phyloP scores from a whole-genome alignment of 352 stramenopile genomes.

The Plasmopara halstedii region DNA sequence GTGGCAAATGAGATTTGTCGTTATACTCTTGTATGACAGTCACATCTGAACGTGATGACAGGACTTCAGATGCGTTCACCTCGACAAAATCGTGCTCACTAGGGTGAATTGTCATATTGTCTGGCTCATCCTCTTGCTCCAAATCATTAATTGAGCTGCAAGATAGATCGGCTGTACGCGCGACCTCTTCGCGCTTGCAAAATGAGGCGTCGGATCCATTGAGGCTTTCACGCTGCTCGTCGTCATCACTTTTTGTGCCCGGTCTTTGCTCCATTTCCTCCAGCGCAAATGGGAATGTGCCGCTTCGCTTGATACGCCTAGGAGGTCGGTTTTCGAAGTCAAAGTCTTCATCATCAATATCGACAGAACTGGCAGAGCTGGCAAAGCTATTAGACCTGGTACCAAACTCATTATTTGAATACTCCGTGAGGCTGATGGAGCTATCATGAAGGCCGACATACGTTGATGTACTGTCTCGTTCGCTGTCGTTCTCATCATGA shows the following conservation, averaged over 20 bases:
- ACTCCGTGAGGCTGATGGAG: slow-evolving; percentile 18
- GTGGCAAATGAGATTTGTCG: background rate
- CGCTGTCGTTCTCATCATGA: slow-evolving; percentile 31
- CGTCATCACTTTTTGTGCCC: slow-evolving; percentile 12
- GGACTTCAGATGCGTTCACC: slow-evolving; percentile 1
- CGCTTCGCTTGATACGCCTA: slow-evolving; percentile 41
- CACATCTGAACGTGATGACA: slow-evolving; percentile 4
- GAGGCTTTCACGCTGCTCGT: slow-evolving; percentile 10
- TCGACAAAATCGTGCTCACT: slow-evolving; percentile 1
- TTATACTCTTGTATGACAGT: slow-evolving; percentile 3
- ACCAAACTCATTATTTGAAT: slow-evolving; percentile 15
- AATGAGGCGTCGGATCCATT: slow-evolving; percentile 18
- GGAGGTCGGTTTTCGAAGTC: slow-evolving; percentile 27
- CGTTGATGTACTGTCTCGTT: slow-evolving; percentile 36
- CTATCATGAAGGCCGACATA: slow-evolving; percentile 35
- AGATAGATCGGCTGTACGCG: slow-evolving; percentile 5
- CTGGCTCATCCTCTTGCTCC: background rate
- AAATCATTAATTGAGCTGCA: slow-evolving; percentile 12
- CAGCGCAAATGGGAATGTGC: slow-evolving; percentile 34
- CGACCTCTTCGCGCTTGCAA: slow-evolving; percentile 19
- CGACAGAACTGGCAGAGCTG: slow-evolving; percentile 16
- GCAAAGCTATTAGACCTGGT: slow-evolving; percentile 13
- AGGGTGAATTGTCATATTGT: background rate
- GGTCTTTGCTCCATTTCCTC: slow-evolving; percentile 25
- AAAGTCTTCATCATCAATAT: slow-evolving; percentile 32